Evolutionary conservation across 2,329 filamentous ascomycete genomes (phyloP), one percentile per base, ranked within the genome.

Genomic region (Hymenoscyphus repandus): DNA sequence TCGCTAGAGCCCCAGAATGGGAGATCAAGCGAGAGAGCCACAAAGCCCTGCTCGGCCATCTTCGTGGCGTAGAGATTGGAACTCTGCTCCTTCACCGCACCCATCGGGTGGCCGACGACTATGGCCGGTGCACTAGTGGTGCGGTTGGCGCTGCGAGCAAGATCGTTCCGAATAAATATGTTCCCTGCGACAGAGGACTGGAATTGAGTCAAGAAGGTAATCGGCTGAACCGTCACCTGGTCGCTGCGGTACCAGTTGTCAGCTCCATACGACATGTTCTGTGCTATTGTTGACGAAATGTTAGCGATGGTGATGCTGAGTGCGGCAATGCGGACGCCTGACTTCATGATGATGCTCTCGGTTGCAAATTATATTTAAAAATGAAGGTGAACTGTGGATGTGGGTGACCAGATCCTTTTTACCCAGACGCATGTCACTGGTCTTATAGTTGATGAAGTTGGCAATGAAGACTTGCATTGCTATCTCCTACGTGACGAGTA

Each of bases 1-100:
- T 58, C 55, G 52, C 62, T 65, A 22, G 51, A 57, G 27, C 64
- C 64, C 58, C 57, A 65, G 51, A 54, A 61, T 1, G 62, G 41
- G 20, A 54, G 13, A 37, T 66, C 62, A 11, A 64, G 32, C 2
- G 64, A 59, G 2, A 66, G 38, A 0, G 62, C 56, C 10, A 65
- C 54, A 39, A 66, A 64, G 9, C 63, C 61, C 38, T 60, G 58
- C 47, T 64, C 59, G 10, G 59, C 53, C 27, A 64, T 42, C 50
- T 51, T 51, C 9, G 43, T 51, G 44, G 49, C 43, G 33, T 51
- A 51, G 27, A 51, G 49, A 18, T 51, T 51, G 11, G 43, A 15
- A 22, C 49, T 51, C 44, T 51, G 49, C 15, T 51, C 49, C 32
- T 51, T 51, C 33, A 51, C 49, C 15, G 49, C 43, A 32, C 49